Percentiles rank a stretch among this genome's conserved stretches.
These are phyloP conservation scores for Hypoxylon trugodes DNA, from an alignment of 495 filamentous ascomycete genomes.

Conservation along the genomic window DNA sequence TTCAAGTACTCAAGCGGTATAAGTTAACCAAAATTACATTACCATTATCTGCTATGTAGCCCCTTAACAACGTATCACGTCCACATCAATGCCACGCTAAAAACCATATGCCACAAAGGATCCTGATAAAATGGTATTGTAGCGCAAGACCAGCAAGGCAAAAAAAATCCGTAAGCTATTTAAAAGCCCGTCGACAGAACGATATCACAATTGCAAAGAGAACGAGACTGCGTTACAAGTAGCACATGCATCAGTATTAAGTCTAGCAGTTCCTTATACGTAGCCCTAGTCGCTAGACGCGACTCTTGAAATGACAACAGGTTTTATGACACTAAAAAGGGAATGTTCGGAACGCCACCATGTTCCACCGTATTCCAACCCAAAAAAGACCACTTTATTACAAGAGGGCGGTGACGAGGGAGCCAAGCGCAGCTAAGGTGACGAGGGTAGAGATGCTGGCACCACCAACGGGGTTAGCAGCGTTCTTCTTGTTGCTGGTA, in stretches of 20 bases:
- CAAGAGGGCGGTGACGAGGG: conserved; percentile 45
- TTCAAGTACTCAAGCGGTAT: too few relatives aligned
- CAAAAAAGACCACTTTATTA: conserved; percentile 30
- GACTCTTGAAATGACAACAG: conserved; percentile 40
- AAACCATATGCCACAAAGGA: too few relatives aligned
- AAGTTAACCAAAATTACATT: too few relatives aligned
- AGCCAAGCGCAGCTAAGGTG: conserved; percentile 50
- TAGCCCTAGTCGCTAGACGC: conserved; percentile 34
- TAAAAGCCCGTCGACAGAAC: conserved; percentile 9
- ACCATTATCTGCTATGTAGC: too few relatives aligned
- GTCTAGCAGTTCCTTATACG: conserved; percentile 46
- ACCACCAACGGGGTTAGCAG: conserved; percentile 43
- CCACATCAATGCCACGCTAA: too few relatives aligned
- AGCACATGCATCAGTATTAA: conserved; percentile 46
- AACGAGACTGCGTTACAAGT: conserved; percentile 28
- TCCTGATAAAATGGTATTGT: too few relatives aligned
- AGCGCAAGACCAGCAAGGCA: too few relatives aligned
- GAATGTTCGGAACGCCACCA: conserved; percentile 37
- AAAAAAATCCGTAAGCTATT: conserved; percentile 5
- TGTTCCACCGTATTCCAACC: conserved; percentile 35
- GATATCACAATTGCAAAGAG: conserved; percentile 1
- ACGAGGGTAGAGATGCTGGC: conserved; percentile 50
- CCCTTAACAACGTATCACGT: too few relatives aligned
- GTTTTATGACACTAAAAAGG: conserved; percentile 43
- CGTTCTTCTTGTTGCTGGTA: conserved; percentile 36